phyloP scores from a whole-genome alignment of 768 basidiomycete genomes.

The Tremella yokohamensis region DNA sequence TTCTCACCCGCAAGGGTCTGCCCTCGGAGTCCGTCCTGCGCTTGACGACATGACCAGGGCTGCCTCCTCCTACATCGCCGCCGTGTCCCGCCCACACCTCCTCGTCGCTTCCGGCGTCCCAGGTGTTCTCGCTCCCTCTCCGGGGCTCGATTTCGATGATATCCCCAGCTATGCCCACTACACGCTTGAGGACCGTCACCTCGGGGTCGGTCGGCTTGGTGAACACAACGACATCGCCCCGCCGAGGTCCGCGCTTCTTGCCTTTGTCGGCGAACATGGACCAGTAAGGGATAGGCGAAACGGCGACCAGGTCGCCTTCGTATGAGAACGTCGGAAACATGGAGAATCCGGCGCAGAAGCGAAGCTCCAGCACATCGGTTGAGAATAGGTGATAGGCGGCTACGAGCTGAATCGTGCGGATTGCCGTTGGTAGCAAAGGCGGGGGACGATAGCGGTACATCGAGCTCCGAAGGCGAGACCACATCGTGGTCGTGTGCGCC shows the following conservation, averaged over 20 bases:
- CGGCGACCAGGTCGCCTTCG: conserved; percentile 45
- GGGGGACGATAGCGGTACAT: conserved; percentile 11
- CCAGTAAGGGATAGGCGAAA: conserved; percentile 47
- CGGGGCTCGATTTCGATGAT: conserved; percentile 77
- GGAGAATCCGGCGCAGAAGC: conserved; percentile 48
- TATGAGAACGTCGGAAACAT: conserved; percentile 52
- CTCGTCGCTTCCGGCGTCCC: conserved; percentile 18
- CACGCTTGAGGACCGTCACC: conserved; percentile 75
- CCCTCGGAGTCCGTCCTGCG: conserved; percentile 18
- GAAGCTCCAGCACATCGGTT: conserved; percentile 40
- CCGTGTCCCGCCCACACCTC: conserved; percentile 2
- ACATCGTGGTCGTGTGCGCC: no score
- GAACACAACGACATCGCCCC: conserved; percentile 75
- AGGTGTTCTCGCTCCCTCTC: conserved; percentile 26
- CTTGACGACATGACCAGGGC: not conserved
- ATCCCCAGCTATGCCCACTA: conserved; percentile 87
- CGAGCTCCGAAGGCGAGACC: no score
- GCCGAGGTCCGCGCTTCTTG: conserved; percentile 40
- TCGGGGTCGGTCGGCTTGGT: conserved; percentile 67
- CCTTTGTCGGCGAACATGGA: conserved; percentile 17
- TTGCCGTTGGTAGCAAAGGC: conserved; percentile 21
- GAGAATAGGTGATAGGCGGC: conserved; percentile 40
- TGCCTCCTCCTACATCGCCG: conserved; percentile 11
- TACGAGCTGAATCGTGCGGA: conserved; percentile 31
- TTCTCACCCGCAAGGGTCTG: conserved; percentile 15